These are phyloP conservation scores for Aphanomyces astaci DNA, from an alignment of 352 stramenopile genomes.

Conservation along the genomic window DNA sequence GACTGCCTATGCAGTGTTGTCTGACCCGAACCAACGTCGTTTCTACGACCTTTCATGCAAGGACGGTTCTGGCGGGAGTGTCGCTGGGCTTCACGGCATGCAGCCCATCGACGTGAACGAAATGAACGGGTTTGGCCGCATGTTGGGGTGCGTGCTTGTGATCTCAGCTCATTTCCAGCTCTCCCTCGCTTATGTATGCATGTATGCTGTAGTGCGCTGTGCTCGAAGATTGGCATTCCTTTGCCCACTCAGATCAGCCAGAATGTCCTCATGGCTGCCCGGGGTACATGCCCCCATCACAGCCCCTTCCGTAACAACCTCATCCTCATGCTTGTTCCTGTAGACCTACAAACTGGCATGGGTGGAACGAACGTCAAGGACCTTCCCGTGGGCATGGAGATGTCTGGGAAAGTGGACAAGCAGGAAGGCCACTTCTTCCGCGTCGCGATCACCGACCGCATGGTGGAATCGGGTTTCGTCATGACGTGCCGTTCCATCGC, in stretches of 20 bases:
- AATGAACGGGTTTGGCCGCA: constrained; percentile 17
- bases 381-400: constrained; percentile 64
- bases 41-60: constrained; percentile 77
- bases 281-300: constrained; percentile 22
- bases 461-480: constrained; percentile 49
- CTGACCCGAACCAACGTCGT: constrained; percentile 79
- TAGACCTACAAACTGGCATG: constrained; percentile 44
- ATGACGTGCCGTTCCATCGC: constrained; percentile 72
- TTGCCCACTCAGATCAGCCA: constrained; percentile 85
- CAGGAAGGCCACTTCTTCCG: constrained; percentile 85
- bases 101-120: constrained; percentile 21
- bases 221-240: constrained; percentile 83
- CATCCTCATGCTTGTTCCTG: neutral
- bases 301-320: neutral
- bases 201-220: constrained; percentile 67
- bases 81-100: neutral
- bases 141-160: constrained; percentile 4
- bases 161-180: neutral
- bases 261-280: constrained; percentile 64
- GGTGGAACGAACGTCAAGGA: constrained; percentile 46
- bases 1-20: constrained; percentile 79
- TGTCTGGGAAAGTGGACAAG: constrained; percentile 73
- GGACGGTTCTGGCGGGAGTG: constrained; percentile 25
- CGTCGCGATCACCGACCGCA: constrained; percentile 58
- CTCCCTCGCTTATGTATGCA: too few species aligned